Conservation (phyloP, 1,284 basidiomycete genomes). For the Ganoderma sp. region DNA sequence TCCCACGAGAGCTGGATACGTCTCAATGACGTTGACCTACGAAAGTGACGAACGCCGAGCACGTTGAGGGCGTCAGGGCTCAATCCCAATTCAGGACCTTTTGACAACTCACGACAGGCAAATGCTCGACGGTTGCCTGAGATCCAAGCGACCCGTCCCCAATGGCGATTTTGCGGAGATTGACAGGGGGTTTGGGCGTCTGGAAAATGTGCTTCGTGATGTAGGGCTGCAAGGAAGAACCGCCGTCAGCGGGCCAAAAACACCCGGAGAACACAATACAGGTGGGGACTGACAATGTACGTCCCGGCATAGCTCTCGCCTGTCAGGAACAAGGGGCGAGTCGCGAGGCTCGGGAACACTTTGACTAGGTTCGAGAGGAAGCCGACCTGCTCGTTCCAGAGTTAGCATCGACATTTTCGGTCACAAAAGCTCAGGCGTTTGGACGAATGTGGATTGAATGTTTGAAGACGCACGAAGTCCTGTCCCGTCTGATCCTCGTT, state of each 20-base stretch:
- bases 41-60: neutral
- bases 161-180: conserved; percentile 66
- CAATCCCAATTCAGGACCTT: neutral
- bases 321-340: conserved; percentile 39
- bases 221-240: conserved; percentile 54
- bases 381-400: conserved; percentile 26
- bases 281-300: conserved; percentile 44
- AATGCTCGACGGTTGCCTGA: conserved; percentile 53
- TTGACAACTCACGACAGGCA: conserved; percentile 52
- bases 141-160: conserved; percentile 68
- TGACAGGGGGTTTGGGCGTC: conserved; percentile 64
- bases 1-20: conserved; percentile 72
- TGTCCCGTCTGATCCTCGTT: conserved; percentile 70
- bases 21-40: conserved; percentile 63
- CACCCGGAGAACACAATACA: neutral
- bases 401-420: conserved; percentile 5
- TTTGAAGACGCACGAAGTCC: conserved; percentile 62
- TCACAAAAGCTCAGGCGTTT: conserved; percentile 13
- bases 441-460: neutral
- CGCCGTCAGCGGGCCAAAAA: neutral
- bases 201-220: conserved; percentile 70
- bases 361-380: conserved; percentile 38
- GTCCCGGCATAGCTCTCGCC: conserved; percentile 43
- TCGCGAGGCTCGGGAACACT: conserved; percentile 39
- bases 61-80: neutral